Evolutionary conservation across 2,329 filamentous ascomycete species (phyloP).

Genomic region (Aspergillus glaucus): DNA sequence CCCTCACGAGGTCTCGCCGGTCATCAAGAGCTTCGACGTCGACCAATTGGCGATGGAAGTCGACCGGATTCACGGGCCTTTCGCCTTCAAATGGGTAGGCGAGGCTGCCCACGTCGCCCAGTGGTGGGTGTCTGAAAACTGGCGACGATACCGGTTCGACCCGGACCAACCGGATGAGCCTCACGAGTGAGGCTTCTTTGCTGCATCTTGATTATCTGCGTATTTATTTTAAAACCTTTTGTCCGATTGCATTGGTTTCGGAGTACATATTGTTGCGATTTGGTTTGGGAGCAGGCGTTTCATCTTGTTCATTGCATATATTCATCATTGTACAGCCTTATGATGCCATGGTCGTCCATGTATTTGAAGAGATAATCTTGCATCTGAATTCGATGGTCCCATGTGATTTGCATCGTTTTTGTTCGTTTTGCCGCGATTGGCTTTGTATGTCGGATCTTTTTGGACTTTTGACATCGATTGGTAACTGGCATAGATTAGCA

Average conservation of each 20-base stretch:
- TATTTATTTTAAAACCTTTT: background rate
- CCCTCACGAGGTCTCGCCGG: constrained; percentile 16
- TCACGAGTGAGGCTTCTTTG: background rate
- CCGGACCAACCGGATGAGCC: background rate
- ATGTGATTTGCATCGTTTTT: background rate
- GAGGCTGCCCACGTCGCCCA: constrained; percentile 22
- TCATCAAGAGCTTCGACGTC: constrained; percentile 19
- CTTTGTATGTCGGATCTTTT: background rate
- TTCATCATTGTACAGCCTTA: background rate
- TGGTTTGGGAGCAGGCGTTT: background rate
- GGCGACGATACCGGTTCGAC: constrained; percentile 18
- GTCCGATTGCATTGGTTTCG: background rate
- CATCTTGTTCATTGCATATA: background rate
- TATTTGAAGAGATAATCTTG: background rate
- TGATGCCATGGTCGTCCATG: background rate
- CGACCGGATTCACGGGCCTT: constrained; percentile 12
- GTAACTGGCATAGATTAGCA: too few relatives aligned
- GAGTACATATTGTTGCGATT: background rate
- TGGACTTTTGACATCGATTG: background rate
- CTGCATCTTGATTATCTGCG: background rate
- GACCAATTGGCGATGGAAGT: constrained; percentile 16
- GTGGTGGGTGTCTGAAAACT: constrained; percentile 28
- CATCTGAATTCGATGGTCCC: background rate
- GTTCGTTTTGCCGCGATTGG: background rate
- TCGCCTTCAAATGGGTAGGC: constrained; percentile 18